Evolutionary conservation across 345 rosid genomes (phyloP).

Genomic region (Boechera divaricarpa): DNA sequence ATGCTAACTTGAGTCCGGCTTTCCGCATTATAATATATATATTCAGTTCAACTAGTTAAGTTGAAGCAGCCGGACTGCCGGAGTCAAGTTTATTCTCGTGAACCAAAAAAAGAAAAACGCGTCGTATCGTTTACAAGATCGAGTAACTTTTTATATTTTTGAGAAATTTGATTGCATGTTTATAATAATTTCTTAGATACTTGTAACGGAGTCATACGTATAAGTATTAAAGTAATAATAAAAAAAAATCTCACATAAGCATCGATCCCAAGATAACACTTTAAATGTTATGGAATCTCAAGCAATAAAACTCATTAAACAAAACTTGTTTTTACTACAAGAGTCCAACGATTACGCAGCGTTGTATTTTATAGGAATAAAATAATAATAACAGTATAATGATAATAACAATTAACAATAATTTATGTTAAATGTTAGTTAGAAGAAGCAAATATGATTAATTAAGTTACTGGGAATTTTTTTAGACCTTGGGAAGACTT

Average conservation of each 20-base stretch:
- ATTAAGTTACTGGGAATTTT: background rate
- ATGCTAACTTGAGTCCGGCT: background rate
- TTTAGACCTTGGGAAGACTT: background rate
- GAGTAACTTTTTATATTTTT: background rate
- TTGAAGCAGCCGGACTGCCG: background rate
- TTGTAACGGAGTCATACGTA: conserved; percentile 6
- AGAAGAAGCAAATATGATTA: conserved; percentile 5
- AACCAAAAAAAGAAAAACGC: background rate
- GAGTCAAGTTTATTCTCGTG: background rate
- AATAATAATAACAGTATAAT: background rate
- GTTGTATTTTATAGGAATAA: conserved; percentile 5
- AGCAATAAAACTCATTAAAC: conserved; percentile 24
- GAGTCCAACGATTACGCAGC: conserved; percentile 43
- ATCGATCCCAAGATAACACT: conserved; percentile 32
- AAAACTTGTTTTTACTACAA: conserved; percentile 28
- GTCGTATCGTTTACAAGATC: background rate
- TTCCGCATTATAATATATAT: background rate
- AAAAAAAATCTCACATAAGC: background rate
- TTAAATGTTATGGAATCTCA: conserved; percentile 34
- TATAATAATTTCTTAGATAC: background rate
- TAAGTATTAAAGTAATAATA: background rate
- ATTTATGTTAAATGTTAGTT: background rate
- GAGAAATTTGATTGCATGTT: conserved; percentile 1
- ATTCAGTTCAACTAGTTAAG: no score
- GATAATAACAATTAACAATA: background rate